A percentile compares a stretch with the other conserved stretches of the same genome.
Evolutionary conservation across 2,329 filamentous ascomycete species (phyloP).

Genomic region (Aspergillus pseudotamarii): DNA sequence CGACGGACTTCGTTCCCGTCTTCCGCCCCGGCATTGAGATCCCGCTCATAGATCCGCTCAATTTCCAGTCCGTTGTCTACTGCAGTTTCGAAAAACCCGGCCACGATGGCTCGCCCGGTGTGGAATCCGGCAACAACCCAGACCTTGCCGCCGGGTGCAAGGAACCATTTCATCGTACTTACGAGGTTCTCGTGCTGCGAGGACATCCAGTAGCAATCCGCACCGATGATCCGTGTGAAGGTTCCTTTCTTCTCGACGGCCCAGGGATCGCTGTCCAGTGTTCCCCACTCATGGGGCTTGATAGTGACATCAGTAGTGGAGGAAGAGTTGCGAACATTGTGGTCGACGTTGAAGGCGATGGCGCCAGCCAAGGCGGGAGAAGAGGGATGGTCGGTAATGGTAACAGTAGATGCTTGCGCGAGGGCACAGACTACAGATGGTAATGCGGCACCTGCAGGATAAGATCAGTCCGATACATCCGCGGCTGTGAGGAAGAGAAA

Average conservation of each 20-base stretch:
- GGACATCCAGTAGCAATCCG: slow-evolving; percentile 65
- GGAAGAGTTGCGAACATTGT: slow-evolving; percentile 35
- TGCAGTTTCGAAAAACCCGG: slow-evolving; percentile 57
- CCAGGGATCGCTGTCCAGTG: slow-evolving; percentile 45
- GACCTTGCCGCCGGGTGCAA: slow-evolving; percentile 45
- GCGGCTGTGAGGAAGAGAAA: neutral
- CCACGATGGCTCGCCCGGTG: slow-evolving; percentile 59
- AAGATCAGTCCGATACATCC: neutral
- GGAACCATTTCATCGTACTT: slow-evolving; percentile 58
- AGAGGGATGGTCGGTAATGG: slow-evolving; percentile 55
- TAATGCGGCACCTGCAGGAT: slow-evolving; percentile 41
- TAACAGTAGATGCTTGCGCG: slow-evolving; percentile 41
- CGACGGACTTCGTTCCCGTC: slow-evolving; percentile 48
- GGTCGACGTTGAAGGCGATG: slow-evolving; percentile 51
- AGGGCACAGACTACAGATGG: slow-evolving; percentile 44
- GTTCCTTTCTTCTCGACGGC: slow-evolving; percentile 34
- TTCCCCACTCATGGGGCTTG: slow-evolving; percentile 60
- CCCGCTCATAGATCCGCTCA: slow-evolving; percentile 59
- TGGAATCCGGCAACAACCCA: slow-evolving; percentile 62
- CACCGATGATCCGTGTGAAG: slow-evolving; percentile 60
- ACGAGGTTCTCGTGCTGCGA: slow-evolving; percentile 59
- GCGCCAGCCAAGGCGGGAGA: slow-evolving; percentile 45
- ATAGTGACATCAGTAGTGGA: slow-evolving; percentile 33
- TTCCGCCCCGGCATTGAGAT: slow-evolving; percentile 45
- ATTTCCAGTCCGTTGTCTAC: slow-evolving; percentile 49